Base-by-base conservation (phyloP, 1,284 basidiomycete species). In the Puccinia coronata region DNA sequence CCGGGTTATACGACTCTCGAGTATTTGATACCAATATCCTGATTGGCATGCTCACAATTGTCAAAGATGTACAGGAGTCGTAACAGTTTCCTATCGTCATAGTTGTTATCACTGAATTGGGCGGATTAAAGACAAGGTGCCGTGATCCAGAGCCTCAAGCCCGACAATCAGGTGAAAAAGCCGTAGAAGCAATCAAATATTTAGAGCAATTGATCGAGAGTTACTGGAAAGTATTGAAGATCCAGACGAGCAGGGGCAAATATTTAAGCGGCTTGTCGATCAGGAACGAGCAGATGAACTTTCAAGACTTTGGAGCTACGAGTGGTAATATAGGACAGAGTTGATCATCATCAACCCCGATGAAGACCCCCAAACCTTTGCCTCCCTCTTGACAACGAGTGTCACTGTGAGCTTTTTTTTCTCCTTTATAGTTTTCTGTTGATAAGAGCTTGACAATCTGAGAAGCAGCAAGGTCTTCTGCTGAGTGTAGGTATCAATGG, bases 11-110 rank as follows among this genome's bases (percentile, higher is more conserved):
- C 94, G 1, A 89, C 92, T 55, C 91, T 99, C n/a, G n/a, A 75
- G 91, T 99, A 8, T 89, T 98, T 84, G 96, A 98, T 87, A 98
- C 96, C 71, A 98, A 98, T 87, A 92, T 98, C 82, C 88, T 98
- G 0, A 89, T 98, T 6, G 92, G 93, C 0, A 92, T 92, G 0
- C 88, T 96, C 6, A 86, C 90, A 0, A 88, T 92, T 82, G 89
- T 98, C 82, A 86, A 90, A 1, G 89, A 91, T 16, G 88, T 98
- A 81, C 89, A 98, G 82, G 92, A 96, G 85, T 91, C 91, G 82
- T 87, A 91, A 41, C 88, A 88, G 59, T 99, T 95, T 95, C 96
- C 93, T 0, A 89, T 97, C 73, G 88, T 99, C 79, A 89, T 98
- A 1, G 95, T 95, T 83, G 96, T 97, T 80, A 90, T 98, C 84